Percentiles rank a stretch among this genome's conserved stretches.
These are phyloP conservation scores for Jamesozyma gamospora DNA, from an alignment of 805 yeast species.

Conservation along the genomic window DNA sequence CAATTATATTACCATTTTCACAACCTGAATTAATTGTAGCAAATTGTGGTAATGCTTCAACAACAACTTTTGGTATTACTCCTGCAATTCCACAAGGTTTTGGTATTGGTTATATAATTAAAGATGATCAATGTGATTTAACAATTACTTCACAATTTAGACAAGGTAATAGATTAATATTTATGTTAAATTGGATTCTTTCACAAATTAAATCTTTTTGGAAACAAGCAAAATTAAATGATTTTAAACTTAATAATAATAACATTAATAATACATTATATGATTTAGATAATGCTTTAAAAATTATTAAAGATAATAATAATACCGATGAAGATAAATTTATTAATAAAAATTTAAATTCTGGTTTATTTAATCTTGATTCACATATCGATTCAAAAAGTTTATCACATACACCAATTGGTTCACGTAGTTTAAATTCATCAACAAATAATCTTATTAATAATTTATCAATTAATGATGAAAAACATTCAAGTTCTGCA, in stretches of 20 bases:
- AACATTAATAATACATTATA: slow-evolving; percentile 27
- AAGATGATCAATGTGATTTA: slow-evolving; percentile 68
- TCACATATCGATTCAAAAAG: slow-evolving; percentile 21
- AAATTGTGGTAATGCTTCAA: slow-evolving; percentile 88
- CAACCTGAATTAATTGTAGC: slow-evolving; percentile 43
- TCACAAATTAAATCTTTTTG: slow-evolving; percentile 45
- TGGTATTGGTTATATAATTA: slow-evolving; percentile 87
- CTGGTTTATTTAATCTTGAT: slow-evolving; percentile 22
- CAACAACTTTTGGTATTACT: slow-evolving; percentile 78
- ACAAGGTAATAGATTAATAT: slow-evolving; percentile 70
- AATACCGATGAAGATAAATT: background rate
- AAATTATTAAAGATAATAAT: slow-evolving; percentile 1
- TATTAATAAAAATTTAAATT: slow-evolving; percentile 11
- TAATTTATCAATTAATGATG: slow-evolving; percentile 7
- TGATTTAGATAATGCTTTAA: slow-evolving; percentile 30
- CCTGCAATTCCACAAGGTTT: slow-evolving; percentile 84
- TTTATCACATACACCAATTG: slow-evolving; percentile 15
- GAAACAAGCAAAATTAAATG: slow-evolving; percentile 13
- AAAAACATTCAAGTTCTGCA: slow-evolving; percentile 14
- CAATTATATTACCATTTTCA: slow-evolving; percentile 29
- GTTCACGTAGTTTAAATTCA: background rate
- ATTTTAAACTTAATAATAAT: too few species aligned
- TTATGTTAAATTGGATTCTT: slow-evolving; percentile 61
- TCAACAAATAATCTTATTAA: slow-evolving; percentile 2
- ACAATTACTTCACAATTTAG: slow-evolving; percentile 80